Percentiles rank a stretch among this genome's conserved stretches.
Conservation (phyloP, 176 grass and related monocot species). For the Oryza glaberrima region DNA sequence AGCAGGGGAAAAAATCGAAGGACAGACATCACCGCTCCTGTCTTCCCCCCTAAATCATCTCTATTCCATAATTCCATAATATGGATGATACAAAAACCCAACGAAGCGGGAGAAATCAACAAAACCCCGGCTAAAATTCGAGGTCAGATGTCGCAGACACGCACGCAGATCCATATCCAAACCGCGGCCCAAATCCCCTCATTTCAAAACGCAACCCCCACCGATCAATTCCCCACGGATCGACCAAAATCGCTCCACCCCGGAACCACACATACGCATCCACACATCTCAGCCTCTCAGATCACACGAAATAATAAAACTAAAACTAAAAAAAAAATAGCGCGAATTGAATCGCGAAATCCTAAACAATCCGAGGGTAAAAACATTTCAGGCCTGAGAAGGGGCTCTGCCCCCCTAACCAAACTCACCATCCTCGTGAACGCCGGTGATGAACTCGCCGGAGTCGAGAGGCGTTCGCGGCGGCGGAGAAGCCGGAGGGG, state of each 20-base stretch:
- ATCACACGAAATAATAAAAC: neutral
- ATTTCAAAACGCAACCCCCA: neutral
- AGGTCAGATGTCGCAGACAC: neutral
- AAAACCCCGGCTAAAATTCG: neutral
- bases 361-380: neutral
- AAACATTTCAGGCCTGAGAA: neutral
- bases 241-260: too few relatives aligned
- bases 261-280: neutral
- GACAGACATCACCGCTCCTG: neutral
- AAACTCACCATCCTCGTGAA: slow-evolving; percentile 35
- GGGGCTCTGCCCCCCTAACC: neutral
- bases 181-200: neutral
- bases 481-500: neutral
- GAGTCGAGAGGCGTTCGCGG: neutral
- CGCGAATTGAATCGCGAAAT: neutral
- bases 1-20: neutral
- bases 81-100: neutral
- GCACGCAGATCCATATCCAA: neutral
- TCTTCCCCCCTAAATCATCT: neutral
- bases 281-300: neutral
- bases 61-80: neutral
- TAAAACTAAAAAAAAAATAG: neutral
- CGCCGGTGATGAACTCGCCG: slow-evolving; percentile 5
- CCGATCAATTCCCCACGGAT: neutral
- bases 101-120: neutral